Evolutionary conservation across 2,329 filamentous ascomycete genomes (phyloP).

Genomic region (Ceratocystis alfenasii): DNA sequence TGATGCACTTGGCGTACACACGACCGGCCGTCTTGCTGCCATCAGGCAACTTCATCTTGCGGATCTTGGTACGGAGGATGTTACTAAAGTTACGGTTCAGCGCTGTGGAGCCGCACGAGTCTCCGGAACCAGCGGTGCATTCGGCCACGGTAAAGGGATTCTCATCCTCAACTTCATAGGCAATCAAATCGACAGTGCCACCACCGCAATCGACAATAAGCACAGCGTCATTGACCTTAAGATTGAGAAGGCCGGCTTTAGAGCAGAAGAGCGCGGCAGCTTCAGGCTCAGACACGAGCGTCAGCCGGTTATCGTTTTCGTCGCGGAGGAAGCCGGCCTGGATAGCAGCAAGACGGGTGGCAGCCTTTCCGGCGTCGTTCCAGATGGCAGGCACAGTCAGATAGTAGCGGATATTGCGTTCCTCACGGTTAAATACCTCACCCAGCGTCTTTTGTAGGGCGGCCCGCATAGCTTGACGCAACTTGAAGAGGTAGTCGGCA

Average conservation of each 20-base stretch:
- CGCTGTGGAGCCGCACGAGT: slow-evolving; percentile 95
- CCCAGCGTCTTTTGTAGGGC: slow-evolving; percentile 92
- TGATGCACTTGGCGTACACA: slow-evolving; percentile 98
- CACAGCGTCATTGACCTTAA: slow-evolving; percentile 98
- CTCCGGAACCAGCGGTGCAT: slow-evolving; percentile 92
- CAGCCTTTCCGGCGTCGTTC: slow-evolving; percentile 97
- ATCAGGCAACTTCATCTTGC: slow-evolving; percentile 97
- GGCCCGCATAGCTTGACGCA: slow-evolving; percentile 91
- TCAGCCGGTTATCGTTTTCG: slow-evolving; percentile 93
- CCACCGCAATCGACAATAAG: slow-evolving; percentile 97
- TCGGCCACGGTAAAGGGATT: slow-evolving; percentile 93
- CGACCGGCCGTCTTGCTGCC: slow-evolving; percentile 95
- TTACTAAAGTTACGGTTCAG: slow-evolving; percentile 98
- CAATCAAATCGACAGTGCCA: slow-evolving; percentile 96
- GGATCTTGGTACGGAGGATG: slow-evolving; percentile 91
- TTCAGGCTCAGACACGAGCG: slow-evolving; percentile 90
- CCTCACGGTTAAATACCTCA: slow-evolving; percentile 95
- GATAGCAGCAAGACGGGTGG: slow-evolving; percentile 87
- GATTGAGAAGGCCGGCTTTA: slow-evolving; percentile 87
- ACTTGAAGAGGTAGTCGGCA: slow-evolving; percentile 97
- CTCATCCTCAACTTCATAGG: slow-evolving; percentile 96
- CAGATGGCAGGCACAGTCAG: slow-evolving; percentile 98
- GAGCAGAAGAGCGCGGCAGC: slow-evolving; percentile 95
- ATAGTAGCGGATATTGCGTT: slow-evolving; percentile 96
- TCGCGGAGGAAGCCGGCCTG: slow-evolving; percentile 94